Conservation (phyloP, 2,329 filamentous ascomycete species). For the Graphilbum sp. region DNA sequence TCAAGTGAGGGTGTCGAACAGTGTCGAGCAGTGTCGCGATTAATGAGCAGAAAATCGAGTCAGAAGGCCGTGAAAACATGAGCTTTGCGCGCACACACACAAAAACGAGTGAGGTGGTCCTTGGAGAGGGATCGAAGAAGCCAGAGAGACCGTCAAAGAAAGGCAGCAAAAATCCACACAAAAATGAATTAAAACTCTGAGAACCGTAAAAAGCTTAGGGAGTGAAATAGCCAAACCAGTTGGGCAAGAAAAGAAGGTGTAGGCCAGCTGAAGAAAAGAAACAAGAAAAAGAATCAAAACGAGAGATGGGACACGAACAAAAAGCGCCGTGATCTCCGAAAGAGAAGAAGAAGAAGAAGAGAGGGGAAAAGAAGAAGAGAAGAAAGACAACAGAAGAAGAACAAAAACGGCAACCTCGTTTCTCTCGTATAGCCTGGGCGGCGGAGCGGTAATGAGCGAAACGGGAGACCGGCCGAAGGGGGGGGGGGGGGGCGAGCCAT, state of each 20-base stretch:
- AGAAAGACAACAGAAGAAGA: slow-evolving; percentile 13
- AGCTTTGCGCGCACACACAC: too few relatives aligned
- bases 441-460: slow-evolving; percentile 6
- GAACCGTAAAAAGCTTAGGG: neutral
- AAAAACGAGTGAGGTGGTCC: too few relatives aligned
- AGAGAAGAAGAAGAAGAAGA: slow-evolving; percentile 11
- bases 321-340: slow-evolving; percentile 12
- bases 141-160: neutral
- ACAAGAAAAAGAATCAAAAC: slow-evolving; percentile 20
- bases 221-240: slow-evolving; percentile 40
- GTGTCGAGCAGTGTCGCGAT: too few relatives aligned
- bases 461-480: slow-evolving; percentile 8
- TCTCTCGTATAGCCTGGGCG: neutral
- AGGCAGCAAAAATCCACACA: neutral
- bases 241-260: slow-evolving; percentile 22
- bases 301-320: slow-evolving; percentile 23
- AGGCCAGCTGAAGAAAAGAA: slow-evolving; percentile 28
- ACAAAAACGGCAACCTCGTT: neutral
- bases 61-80: too few relatives aligned
- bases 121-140: too few relatives aligned
- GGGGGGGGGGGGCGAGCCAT: slow-evolving; percentile 12
- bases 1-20: too few relatives aligned
- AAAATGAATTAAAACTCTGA: neutral
- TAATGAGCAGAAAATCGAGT: too few relatives aligned
- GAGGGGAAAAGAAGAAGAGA: slow-evolving; percentile 10